Evolutionary conservation across 139 green algal species (phyloP), one percentile per base, ranked within the genome.

Genomic region (Closterium sp.): DNA sequence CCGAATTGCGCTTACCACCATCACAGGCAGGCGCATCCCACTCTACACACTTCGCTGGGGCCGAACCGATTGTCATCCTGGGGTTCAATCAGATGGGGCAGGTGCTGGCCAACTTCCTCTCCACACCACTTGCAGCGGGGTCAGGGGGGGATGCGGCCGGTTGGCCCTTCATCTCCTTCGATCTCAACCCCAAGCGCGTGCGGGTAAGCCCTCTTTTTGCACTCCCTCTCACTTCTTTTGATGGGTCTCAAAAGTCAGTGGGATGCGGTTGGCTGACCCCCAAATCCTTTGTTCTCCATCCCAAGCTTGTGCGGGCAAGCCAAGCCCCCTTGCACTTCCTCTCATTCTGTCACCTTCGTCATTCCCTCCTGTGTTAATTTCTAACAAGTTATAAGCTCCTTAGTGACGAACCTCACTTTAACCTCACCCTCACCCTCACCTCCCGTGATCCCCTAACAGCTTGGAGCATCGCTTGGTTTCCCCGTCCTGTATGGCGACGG

Each of bases 21-120:
- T n/a, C n/a, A n/a, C n/a, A n/a, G n/a, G n/a, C n/a, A n/a, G n/a
- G n/a, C n/a, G 32, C 32, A 50, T 50, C 38, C 38, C 38, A 50
- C 38, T 50, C 38, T 50, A 50, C 38, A 9, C 38, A 91, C 32
- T 91, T 91, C 31, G 85, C 93, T 28, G 89, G 38, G 42, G 89
- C 94, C 31, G 94, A 97, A 29, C 96, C 97, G 2, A 94, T 98
- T 4, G 94, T 98, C 85, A 97, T 98, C 34, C 95, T 96, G 88
- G 97, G 97, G 38, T 98, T 98, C 96, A 96, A 96, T 19, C 97
- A 96, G 86, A 93, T 98, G 86, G 97, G 95, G 22, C 97, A 98
- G 94, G 91, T 79, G 62, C 62, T 79, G 17, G 62, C 62, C 62
- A 79, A 98, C 95, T 97, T 99, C 95, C 93, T 99, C 92, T 95